These are phyloP conservation scores for Vaccinium myrtillus DNA, from an alignment of 148 eudicot genomes.

Conservation along the genomic window DNA sequence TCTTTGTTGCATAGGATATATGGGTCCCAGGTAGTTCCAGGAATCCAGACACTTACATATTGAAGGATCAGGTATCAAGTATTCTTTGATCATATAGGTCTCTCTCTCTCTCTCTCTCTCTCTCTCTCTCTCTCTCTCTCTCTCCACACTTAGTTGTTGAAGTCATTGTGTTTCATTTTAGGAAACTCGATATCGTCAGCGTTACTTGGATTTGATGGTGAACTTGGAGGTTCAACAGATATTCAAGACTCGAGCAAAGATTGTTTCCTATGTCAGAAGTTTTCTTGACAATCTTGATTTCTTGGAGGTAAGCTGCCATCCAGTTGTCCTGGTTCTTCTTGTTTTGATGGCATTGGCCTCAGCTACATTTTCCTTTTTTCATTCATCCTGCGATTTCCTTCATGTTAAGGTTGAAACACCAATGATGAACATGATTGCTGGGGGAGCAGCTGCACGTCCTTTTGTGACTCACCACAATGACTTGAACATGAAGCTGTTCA, in stretches of 20 bases:
- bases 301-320: slow-evolving; percentile 55
- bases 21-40: slow-evolving; percentile 82
- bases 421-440: slow-evolving; percentile 97
- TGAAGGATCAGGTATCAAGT: slow-evolving; percentile 81
- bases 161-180: slow-evolving; percentile 15
- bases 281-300: slow-evolving; percentile 76
- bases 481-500: slow-evolving; percentile 77
- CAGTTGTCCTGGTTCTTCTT: not conserved
- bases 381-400: not conserved
- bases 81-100: not conserved
- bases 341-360: not conserved
- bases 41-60: slow-evolving; percentile 70
- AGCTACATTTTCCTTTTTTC: not conserved
- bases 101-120: not conserved
- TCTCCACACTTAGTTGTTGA: not conserved
- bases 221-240: slow-evolving; percentile 77
- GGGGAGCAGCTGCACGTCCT: slow-evolving; percentile 99
- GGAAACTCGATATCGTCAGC: slow-evolving; percentile 96
- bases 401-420: slow-evolving; percentile 81
- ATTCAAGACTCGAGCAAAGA: slow-evolving; percentile 69
- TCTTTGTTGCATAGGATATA: slow-evolving; percentile 44
- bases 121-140: not conserved
- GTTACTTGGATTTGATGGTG: slow-evolving; percentile 89
- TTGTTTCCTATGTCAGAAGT: slow-evolving; percentile 63
- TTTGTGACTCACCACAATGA: slow-evolving; percentile 97